Evolutionary conservation across 1,284 basidiomycete genomes (phyloP).

Genomic region (Phaffia rhodozyma): DNA sequence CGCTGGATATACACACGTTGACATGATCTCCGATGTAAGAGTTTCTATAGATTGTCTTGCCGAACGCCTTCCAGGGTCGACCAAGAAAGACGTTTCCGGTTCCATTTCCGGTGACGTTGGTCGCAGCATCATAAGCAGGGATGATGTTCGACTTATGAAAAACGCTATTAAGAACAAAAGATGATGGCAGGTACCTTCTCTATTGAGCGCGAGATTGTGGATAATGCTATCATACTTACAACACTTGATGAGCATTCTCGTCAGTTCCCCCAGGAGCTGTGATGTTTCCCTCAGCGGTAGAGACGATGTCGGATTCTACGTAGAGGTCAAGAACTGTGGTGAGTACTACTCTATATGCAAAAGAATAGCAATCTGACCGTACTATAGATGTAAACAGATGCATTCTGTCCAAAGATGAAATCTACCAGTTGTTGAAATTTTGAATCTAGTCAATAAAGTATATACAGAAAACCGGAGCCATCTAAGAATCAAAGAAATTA

Average conservation of each 20-base stretch:
- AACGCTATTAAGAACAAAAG: background rate
- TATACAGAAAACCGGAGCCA: background rate
- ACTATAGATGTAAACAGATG: too few relatives aligned
- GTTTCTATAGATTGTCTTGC: background rate
- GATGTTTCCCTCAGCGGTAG: background rate
- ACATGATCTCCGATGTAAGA: background rate
- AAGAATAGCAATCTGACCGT: too few relatives aligned
- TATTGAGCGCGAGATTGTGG: too few relatives aligned
- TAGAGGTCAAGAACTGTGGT: too few relatives aligned
- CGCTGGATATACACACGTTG: background rate
- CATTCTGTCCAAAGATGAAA: too few relatives aligned
- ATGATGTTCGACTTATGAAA: background rate
- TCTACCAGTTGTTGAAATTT: background rate
- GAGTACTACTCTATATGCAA: too few relatives aligned
- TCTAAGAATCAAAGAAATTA: too few relatives aligned
- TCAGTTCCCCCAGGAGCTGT: background rate
- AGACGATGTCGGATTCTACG: background rate
- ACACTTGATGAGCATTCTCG: background rate
- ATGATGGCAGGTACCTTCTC: background rate
- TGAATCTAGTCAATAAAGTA: background rate
- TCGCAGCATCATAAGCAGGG: background rate
- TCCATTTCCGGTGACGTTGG: background rate
- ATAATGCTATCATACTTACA: background rate
- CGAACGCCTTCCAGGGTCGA: slow-evolving; percentile 4
- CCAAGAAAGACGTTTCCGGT: background rate